Evolutionary conservation across 139 green algal species (phyloP), one percentile per base, ranked within the genome.

Genomic region (Chlamydomonas applanata): DNA sequence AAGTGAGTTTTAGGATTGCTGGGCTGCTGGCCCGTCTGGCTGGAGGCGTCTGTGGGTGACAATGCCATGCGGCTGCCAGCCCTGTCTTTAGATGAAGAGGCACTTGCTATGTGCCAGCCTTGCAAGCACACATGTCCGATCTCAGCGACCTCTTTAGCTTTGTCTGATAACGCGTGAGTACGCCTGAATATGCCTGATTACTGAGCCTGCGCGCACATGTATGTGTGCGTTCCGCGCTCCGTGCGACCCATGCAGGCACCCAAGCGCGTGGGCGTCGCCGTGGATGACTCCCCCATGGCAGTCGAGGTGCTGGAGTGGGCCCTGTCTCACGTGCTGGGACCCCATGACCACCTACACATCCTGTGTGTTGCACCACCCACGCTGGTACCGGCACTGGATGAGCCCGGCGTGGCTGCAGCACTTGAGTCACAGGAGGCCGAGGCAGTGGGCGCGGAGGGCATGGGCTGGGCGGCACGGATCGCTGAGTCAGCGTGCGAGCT

Each of bases 341-440:
- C 71, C 3, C 36, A 75, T 4, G 84, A 90, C 66, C 75, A 87
- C 69, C 68, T 92, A 52, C 82, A 91, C 69, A 62, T 90, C 2
- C 84, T 83, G 19, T 82, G 66, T 29, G 86, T 91, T 45, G 84
- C 82, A 25, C 60, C 80, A 45, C 84, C 86, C 25, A 77, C 86
- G 57, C 79, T 82, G 0, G 86, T 87, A 62, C 85, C 80, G 61
- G 87, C 88, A 54, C 71, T 87, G 32, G 82, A 87, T 44, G 77
- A 84, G 77, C 68, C 71, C 24, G 65, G 78, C 29, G 75, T 78
- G 24, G 65, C 82, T 2, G 74, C 82, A 9, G 82, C 82, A 30
- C 54, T 85, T 22, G 74, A 85, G 74, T 40, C 61, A 0, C 69
- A 80, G 63, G 74, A 82, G 66, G 81, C 77, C 69, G 62, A 65